Base-by-base conservation (phyloP, 495 filamentous ascomycete species). In the Antarctomyces pellizariae region DNA sequence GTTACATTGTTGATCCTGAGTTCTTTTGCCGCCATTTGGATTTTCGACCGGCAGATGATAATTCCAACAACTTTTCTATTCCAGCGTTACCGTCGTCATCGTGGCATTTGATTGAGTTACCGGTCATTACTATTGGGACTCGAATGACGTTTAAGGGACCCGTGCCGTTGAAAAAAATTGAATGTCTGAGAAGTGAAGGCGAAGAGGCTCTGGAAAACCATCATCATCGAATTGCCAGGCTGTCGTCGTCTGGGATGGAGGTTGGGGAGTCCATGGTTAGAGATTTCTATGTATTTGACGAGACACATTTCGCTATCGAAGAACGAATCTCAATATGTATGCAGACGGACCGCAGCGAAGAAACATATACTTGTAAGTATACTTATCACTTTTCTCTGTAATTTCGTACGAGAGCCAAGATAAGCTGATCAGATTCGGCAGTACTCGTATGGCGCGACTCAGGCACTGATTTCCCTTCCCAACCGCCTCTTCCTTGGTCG, bases 191-290 rank as follows among this genome's bases (percentile, higher is more conserved):
- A 18, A 22, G n/a, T 16, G 19, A 27, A 4, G 24, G 29, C 7
- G 24, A 16, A 25, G 22, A 13, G 13, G 20, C 19, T 16, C 34
- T 36, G 40, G 25, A 10, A 22, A 35, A 35, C 22, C 16, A 16
- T 10, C 27, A 36, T 29, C 12, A 36, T 13, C 30, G 30, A n/a
- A 36, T 13, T n/a, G 7, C n/a, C n/a, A n/a, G n/a, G n/a, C n/a
- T n/a, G n/a, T n/a, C n/a, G n/a, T n/a, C n/a, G n/a, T n/a, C n/a
- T n/a, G 13, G 18, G 12, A 5, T 23, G 15, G 11, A 36, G 7
- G 22, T 21, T 25, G 39, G 41, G 7, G 30, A 42, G 20, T 47
- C 43, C 1, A 39, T 47, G 9, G 37, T 47, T 1, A 24, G 41
- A 5, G 26, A 23, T 7, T 45, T 33, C 17, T 35, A 18, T 2